Percentiles rank a stretch among this genome's conserved stretches.
Evolutionary conservation across 2,329 filamentous ascomycete species (phyloP).

Genomic region (Apiospora sp.): DNA sequence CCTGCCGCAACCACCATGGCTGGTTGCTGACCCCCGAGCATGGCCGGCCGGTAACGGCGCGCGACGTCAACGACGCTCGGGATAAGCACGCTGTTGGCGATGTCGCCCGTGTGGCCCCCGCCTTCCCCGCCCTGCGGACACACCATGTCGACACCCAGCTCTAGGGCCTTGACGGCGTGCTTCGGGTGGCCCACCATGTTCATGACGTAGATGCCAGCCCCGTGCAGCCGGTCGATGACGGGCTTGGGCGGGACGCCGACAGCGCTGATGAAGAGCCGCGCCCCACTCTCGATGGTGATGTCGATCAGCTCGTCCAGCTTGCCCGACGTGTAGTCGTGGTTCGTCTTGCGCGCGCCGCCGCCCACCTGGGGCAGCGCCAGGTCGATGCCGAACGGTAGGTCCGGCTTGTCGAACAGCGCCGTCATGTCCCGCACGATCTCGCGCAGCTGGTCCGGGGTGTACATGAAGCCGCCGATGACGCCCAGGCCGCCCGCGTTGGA

Average conservation of each 20-base stretch:
- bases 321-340: constrained; percentile 94
- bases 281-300: constrained; percentile 85
- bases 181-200: constrained; percentile 97
- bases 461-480: constrained; percentile 76
- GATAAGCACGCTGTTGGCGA: constrained; percentile 85
- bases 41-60: constrained; percentile 70
- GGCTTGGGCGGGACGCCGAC: constrained; percentile 83
- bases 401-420: constrained; percentile 68
- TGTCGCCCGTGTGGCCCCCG: constrained; percentile 89
- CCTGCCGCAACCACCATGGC: constrained; percentile 90
- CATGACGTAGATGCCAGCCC: constrained; percentile 85
- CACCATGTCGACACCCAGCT: constrained; percentile 87
- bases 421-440: constrained; percentile 89
- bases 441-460: constrained; percentile 77
- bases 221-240: constrained; percentile 80
- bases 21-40: constrained; percentile 70
- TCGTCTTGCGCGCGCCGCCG: constrained; percentile 83
- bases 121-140: constrained; percentile 94
- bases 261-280: constrained; percentile 84
- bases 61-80: constrained; percentile 89
- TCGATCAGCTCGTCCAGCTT: constrained; percentile 88
- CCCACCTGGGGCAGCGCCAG: constrained; percentile 91
- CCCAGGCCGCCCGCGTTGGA: constrained; percentile 88
- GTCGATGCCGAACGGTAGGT: constrained; percentile 88
- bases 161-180: constrained; percentile 88